A percentile compares a stretch with the other conserved stretches of the same genome.
Evolutionary conservation across 768 basidiomycete genomes (phyloP).

Genomic region (Lactarius akahatsu): DNA sequence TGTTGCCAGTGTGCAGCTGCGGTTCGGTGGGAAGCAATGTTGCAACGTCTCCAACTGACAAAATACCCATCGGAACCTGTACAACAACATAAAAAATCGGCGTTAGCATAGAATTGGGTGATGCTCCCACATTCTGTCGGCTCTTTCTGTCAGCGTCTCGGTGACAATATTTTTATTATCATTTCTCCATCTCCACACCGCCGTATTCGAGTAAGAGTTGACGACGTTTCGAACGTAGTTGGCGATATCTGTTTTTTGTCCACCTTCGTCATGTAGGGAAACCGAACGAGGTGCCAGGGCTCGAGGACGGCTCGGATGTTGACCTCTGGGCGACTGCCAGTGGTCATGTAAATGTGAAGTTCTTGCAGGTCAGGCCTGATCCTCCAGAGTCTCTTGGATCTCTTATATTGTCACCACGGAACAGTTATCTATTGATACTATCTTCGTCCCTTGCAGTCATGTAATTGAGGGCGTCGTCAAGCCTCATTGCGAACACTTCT

Average conservation of each 20-base stretch:
- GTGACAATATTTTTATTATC: background rate
- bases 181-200: background rate
- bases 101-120: background rate
- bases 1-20: too few relatives aligned
- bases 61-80: background rate
- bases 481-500: background rate
- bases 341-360: background rate
- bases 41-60: background rate
- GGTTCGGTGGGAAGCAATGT: background rate
- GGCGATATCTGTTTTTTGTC: background rate
- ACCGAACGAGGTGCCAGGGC: background rate
- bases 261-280: background rate
- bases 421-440: background rate
- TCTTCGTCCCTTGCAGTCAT: background rate
- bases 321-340: constrained; percentile 1
- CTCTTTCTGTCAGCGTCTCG: constrained; percentile 1
- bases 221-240: background rate
- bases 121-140: background rate
- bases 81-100: background rate
- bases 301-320: background rate
- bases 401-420: background rate
- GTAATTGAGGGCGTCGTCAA: background rate
- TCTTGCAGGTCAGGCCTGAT: background rate
- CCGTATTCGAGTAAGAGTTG: background rate
- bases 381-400: background rate